Base-by-base conservation (phyloP, 2,329 filamentous ascomycete species). In the Dendrostoma leiphaemia region DNA sequence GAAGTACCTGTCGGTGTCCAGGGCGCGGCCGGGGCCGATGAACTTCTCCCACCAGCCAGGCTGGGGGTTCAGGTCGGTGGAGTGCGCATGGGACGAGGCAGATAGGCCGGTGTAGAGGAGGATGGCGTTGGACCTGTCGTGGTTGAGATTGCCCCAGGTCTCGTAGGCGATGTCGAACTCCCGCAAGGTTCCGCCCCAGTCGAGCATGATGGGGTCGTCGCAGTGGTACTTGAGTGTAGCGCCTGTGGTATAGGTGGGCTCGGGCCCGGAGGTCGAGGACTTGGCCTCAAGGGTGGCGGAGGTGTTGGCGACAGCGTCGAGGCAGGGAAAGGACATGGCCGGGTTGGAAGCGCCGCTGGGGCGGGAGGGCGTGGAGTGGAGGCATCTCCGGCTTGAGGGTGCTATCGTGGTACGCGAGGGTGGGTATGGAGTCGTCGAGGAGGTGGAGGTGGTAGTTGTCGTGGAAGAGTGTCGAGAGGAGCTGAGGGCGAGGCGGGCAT, bases 1-100 rank as follows among this genome's bases (percentile, higher is more conserved):
- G 66, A 91, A 90, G 76, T 95, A 96, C 68, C 91, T 93, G 71
- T 93, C 76, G 1, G 94, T 99, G 69, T 99, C 91, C 9, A 99
- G 74, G 10, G 91, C 89, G 19, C 81, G 81, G 1, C 89, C 91
- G 0, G 92, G 89, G 0, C 94, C 94, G 65, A 99, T 97, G 69
- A 99, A 99, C 70, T 89, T 93, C 73, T 99, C 94, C 94, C 94
- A 99, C 94, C 94, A 99, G 3, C 94, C 94, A 0, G 91, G 88
- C 69, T 92, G 89, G 0, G 90, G 82, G 69, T 99, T 99, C 9
- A 79, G 76, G 49, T 83, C 79, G n/a, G 93, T 97, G 54, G 91
- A 97, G 67, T 92, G 92, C 2, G 94, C 94, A 73, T 99, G 94
- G 54, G 92, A 97, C 6, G 92, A 97, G n/a, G 94, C 94, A 1